Base-by-base conservation (phyloP, 1,139 yeast species). In the Meyerozyma athensensis region DNA sequence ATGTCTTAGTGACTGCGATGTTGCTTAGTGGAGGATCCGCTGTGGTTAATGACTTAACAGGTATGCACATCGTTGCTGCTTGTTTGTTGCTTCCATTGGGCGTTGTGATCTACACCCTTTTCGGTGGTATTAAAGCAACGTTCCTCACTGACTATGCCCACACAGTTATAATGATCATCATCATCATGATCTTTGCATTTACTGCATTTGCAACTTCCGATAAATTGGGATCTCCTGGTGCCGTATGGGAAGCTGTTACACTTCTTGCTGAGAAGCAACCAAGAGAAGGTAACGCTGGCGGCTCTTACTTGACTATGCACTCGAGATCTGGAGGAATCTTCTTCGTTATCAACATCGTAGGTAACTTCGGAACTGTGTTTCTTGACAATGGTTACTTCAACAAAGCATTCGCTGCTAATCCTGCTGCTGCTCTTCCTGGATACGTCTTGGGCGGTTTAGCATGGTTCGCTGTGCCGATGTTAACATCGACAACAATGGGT, bases 41-140 rank as follows among this genome's bases (percentile, higher is more conserved):
- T 2, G 85, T 84, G 9, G 79, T 87, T 39, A 68, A 66, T 46
- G 84, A 80, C 49, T 65, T 86, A 43, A 86, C 96, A 4, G 96
- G 95, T 1, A 86, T 87, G 89, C 68, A 80, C 55, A 74, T 81
- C 6, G 82, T 79, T 19, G 96, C 96, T 10, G 86, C 89, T 2
- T 79, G 87, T 59, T 81, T 85, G 59, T 63, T 87, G 39, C 68
- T 87, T 37, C 96, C 96, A 2, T 63, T 87, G 21, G 95, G 95
- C 46, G 95, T 86, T 35, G 80, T 86, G 28, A 62, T 85, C 33
- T 87, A 86, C 61, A 87, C 96, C 3, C 61, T 86, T 39, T 83
- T 85, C 48, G 96, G 96, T 44, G 96, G 96, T 52, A 76, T 89
- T 52, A 86, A 84, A 58, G 95, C 96, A 19, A 87, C 96, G 4